Base-by-base conservation (phyloP, 2,329 filamentous ascomycete species). In the Stromatinia cepivora region DNA sequence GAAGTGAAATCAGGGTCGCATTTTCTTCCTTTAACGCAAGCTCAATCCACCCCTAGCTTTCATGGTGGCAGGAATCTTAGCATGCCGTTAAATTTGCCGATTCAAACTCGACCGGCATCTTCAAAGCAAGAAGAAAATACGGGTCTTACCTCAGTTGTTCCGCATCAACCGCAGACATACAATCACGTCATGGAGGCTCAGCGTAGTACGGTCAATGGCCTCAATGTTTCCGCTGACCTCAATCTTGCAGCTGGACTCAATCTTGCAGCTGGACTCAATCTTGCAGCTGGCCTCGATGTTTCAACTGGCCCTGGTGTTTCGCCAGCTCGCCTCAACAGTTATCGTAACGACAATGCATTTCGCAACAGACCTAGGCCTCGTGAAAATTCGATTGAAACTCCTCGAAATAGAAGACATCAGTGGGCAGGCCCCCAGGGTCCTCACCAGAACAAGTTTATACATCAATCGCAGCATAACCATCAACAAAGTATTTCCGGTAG, bases 111-210 rank as follows among this genome's bases (percentile, higher is more conserved):
- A 42, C 31, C 57, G 17, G 45, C 9, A 28, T 39, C 20, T 50
- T 25, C 20, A 5, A 52, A 52, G 39, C 36, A 28, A 34, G 9
- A 20, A 13, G 56, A 31, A n/a, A 34, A 31, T 15, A 13, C 22
- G 15, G n/a, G n/a, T 7, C 25, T 61, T 9, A 4, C 22, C 22
- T 36, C 34, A 9, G 11, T 7, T 25, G 4, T 17, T 42, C n/a
- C 57, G 4, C 45, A 13, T 20, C 36, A 20, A 46, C 28, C 50
- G 9, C 67, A 67, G 22, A 66, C 13, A 34, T 50, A 61, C 17
- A 46, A 69, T 58, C 13, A 57, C 15, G 63, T 54, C 22, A 64
- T 48, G n/a, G 45, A 58, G 28, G 39, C n/a, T 34, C 68, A 61
- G 46, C 48, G 46, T 17, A 56, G 34, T 28, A 50, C 39, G 4